Evolutionary conservation across 345 rosid species (phyloP).

Genomic region (Stellera chamaejasme): DNA sequence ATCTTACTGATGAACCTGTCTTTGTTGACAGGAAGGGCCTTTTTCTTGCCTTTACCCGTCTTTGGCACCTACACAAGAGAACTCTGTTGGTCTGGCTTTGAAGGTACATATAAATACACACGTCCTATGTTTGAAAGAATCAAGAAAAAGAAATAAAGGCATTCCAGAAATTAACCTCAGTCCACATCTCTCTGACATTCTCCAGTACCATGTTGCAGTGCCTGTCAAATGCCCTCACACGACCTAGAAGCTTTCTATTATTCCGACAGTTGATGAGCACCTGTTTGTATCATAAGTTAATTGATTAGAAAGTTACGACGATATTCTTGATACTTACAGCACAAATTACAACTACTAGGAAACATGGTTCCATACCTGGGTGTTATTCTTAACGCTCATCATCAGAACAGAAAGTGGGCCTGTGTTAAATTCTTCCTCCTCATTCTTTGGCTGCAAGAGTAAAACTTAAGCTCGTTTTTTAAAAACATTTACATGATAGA

Average conservation of each 20-base stretch:
- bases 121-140: neutral
- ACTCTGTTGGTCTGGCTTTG: neutral
- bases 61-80: slow-evolving; percentile 56
- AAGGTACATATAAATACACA: neutral
- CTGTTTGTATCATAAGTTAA: slow-evolving; percentile 17
- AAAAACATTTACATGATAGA: too few relatives aligned
- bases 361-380: slow-evolving; percentile 48
- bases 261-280: slow-evolving; percentile 90
- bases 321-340: neutral
- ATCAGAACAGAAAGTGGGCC: slow-evolving; percentile 95
- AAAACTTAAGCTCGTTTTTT: neutral
- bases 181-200: slow-evolving; percentile 99
- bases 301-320: neutral
- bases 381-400: slow-evolving; percentile 97
- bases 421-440: slow-evolving; percentile 94
- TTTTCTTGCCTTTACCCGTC: slow-evolving; percentile 98
- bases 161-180: slow-evolving; percentile 53
- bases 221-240: slow-evolving; percentile 93
- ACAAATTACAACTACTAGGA: neutral
- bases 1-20: slow-evolving; percentile 96
- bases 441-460: slow-evolving; percentile 44
- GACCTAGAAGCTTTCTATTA: slow-evolving; percentile 83
- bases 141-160: neutral
- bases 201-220: slow-evolving; percentile 99
- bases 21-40: slow-evolving; percentile 85